A percentile compares a stretch with the other conserved stretches of the same genome.
phyloP scores from a whole-genome alignment of 768 basidiomycete genomes.

The Tylopilus balloui region DNA sequence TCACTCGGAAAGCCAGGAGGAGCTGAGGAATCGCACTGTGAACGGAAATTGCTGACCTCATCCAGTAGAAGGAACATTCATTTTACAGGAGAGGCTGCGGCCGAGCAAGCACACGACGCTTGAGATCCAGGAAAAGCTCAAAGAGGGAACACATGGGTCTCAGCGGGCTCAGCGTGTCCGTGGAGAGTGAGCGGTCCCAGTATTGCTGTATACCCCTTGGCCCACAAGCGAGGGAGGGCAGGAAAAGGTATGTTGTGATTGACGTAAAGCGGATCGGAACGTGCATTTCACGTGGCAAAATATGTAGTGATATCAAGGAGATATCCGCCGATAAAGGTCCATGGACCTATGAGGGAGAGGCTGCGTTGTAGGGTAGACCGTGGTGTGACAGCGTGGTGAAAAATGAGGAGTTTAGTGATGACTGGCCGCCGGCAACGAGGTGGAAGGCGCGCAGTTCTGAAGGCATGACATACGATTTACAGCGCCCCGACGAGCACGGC shows the following conservation, averaged over 20 bases:
- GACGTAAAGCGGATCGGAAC: constrained; percentile 28
- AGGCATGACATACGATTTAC: constrained; percentile 1
- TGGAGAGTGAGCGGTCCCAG: constrained; percentile 22
- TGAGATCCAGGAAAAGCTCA: constrained; percentile 11
- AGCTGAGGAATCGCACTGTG: neutral
- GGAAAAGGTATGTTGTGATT: constrained; percentile 27
- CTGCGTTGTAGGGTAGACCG: neutral
- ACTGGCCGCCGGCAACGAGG: constrained; percentile 1
- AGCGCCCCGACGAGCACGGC: constrained; percentile 21
- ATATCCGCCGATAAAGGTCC: constrained; percentile 29
- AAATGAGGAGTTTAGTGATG: neutral
- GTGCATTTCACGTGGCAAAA: constrained; percentile 16
- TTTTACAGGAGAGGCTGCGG: constrained; percentile 9
- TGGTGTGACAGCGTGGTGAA: neutral
- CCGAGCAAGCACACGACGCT: constrained; percentile 7
- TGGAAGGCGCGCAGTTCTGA: neutral
- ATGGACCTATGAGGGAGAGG: constrained; percentile 7
- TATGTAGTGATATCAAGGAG: constrained; percentile 21
- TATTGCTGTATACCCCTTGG: constrained; percentile 20
- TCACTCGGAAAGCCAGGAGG: constrained; percentile 10
- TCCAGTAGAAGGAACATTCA: constrained; percentile 16
- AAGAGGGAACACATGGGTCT: constrained; percentile 12
- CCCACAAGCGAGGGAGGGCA: constrained; percentile 31
- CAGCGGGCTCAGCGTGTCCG: constrained; percentile 25
- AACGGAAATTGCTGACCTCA: constrained; percentile 28